Evolutionary conservation across 2,329 filamentous ascomycete species (phyloP).

Genomic region (Fusarium pseudoanthophilum): DNA sequence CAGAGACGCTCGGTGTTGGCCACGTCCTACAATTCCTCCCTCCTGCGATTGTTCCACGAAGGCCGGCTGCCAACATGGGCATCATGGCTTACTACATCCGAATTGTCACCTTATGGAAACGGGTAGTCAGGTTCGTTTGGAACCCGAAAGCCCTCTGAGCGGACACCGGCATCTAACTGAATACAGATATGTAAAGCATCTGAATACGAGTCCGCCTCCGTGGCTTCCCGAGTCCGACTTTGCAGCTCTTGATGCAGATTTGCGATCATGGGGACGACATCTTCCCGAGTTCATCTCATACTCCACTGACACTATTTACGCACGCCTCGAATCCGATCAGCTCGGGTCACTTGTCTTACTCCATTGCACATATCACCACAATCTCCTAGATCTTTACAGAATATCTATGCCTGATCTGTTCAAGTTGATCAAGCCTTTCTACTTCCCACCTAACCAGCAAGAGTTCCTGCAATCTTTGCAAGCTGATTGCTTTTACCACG

Average conservation of each 20-base stretch:
- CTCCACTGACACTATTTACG: slow-evolving; percentile 57
- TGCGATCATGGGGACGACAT: slow-evolving; percentile 54
- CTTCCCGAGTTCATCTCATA: slow-evolving; percentile 58
- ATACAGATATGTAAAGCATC: slow-evolving; percentile 55
- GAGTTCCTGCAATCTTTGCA: slow-evolving; percentile 52
- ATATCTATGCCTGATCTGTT: slow-evolving; percentile 59
- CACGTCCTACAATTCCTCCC: slow-evolving; percentile 55
- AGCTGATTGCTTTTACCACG: slow-evolving; percentile 53
- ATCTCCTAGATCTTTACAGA: slow-evolving; percentile 58
- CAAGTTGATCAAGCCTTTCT: slow-evolving; percentile 54
- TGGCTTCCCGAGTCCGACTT: slow-evolving; percentile 58
- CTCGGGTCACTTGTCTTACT: slow-evolving; percentile 57
- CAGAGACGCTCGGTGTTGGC: slow-evolving; percentile 54
- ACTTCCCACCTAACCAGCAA: slow-evolving; percentile 52
- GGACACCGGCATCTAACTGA: slow-evolving; percentile 11
- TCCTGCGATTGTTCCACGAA: slow-evolving; percentile 52
- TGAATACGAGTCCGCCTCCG: slow-evolving; percentile 53
- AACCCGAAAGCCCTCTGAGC: not conserved
- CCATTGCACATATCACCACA: slow-evolving; percentile 60
- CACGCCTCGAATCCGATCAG: slow-evolving; percentile 58
- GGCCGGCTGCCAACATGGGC: slow-evolving; percentile 55
- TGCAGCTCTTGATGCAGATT: slow-evolving; percentile 53
- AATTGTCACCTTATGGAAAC: slow-evolving; percentile 55
- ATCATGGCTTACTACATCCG: slow-evolving; percentile 58
- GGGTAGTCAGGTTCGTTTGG: slow-evolving; percentile 50